Percentiles rank a stretch among this genome's conserved stretches.
Evolutionary conservation across 2,329 filamentous ascomycete genomes (phyloP).

Genomic region (Diaporthe longicolla): DNA sequence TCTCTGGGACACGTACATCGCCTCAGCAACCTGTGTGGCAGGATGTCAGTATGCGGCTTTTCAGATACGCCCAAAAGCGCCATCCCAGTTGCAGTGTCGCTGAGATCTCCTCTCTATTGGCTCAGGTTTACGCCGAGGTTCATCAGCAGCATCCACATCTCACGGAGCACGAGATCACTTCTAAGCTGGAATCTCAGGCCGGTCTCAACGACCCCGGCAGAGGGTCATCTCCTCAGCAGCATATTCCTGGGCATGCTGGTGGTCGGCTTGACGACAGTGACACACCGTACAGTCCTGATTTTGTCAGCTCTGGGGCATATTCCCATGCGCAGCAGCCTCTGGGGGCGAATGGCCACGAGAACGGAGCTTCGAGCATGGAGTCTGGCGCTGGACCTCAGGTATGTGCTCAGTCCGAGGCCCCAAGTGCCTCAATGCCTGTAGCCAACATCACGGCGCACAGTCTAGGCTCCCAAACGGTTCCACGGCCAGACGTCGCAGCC

Average conservation of each 20-base stretch:
- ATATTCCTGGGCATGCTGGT: background rate
- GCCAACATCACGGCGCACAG: no score
- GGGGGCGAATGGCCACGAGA: no score
- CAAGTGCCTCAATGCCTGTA: no score
- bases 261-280: background rate
- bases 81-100: background rate
- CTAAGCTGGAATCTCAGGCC: background rate
- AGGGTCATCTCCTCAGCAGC: background rate
- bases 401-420: no score
- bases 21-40: background rate
- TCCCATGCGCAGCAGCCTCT: background rate
- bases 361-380: no score
- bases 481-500: no score
- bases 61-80: background rate
- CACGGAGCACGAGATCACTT: background rate
- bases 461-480: no score
- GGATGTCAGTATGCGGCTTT: background rate
- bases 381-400: no score
- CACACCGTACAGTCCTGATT: no score
- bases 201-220: background rate
- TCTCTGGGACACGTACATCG: background rate
- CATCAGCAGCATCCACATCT: background rate
- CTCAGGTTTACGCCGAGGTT: background rate
- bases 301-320: no score
- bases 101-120: background rate